Base-by-base conservation (phyloP, 2,329 filamentous ascomycete genomes). In the Colletotrichum lupini region DNA sequence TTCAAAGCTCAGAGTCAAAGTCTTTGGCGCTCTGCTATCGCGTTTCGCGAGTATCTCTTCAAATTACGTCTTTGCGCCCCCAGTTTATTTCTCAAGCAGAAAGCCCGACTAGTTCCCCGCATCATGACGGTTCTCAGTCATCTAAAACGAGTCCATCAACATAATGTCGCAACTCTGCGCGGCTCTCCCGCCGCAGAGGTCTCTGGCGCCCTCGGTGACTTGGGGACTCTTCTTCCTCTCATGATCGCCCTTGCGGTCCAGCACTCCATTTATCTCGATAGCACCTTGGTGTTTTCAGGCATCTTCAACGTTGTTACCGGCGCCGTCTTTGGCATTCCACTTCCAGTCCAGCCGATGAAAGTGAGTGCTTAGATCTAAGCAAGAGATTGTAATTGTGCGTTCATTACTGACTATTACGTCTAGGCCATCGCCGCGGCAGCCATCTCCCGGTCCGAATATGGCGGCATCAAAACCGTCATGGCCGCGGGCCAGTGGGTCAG, bases 321-420 rank as follows among this genome's bases (percentile, higher is more conserved):
- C 22, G 80, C 92, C 1, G 83, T 92, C 37, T 98, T 98, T 78
- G 96, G 96, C 7, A 93, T 98, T 53, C 96, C 96, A 2, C 84
- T 98, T 4, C 95, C 95, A 0, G 95, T 98, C 0, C 95, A 98
- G 84, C 95, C 95, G n/a, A 92, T 92, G 90, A 92, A 92, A 85
- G 89, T 19, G 42, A 49, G 42, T 49, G 42, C 19, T 35, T 12
- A 12, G 32, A 35, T 35, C 9, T 35, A 35, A 12, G 5, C 32
- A 35, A 35, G 32, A 35, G 11, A 35, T 12, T 35, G 32, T 32
- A 5, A 35, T 12, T 4, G 32, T 12, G 32, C 9, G 1, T 35
- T 35, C 32, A 35, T 35, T 35, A 16, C 53, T 56, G 30, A 56
- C 49, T 55, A 3, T 49, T 53, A 65, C 63, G 57, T 42, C 35